These are phyloP conservation scores for Mitragyna speciosa DNA, from an alignment of 257 asterid genomes.

Conservation along the genomic window DNA sequence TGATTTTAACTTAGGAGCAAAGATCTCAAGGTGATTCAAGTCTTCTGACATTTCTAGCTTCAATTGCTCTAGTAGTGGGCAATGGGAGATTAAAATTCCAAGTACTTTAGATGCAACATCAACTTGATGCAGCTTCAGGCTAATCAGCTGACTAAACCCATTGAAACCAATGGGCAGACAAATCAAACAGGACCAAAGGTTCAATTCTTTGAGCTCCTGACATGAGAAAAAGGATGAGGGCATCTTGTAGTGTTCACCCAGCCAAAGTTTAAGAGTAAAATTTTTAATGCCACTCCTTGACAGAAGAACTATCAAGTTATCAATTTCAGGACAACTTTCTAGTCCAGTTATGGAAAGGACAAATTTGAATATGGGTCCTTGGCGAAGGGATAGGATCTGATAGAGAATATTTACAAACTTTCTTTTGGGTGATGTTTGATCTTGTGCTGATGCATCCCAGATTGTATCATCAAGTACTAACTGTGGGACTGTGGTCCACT, in stretches of 20 bases:
- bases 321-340: constrained; percentile 13
- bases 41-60: not conserved
- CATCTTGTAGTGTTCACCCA: constrained; percentile 4
- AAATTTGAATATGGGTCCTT: constrained; percentile 23
- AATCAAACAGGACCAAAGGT: constrained; percentile 9
- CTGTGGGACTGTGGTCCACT: constrained; percentile 13
- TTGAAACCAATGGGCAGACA: constrained; percentile 6
- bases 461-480: constrained; percentile 1
- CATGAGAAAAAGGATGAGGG: constrained; percentile 21
- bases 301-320: constrained; percentile 11
- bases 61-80: constrained; percentile 19
- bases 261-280: not conserved
- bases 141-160: constrained; percentile 15
- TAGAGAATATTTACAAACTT: too few species aligned
- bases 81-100: constrained; percentile 10
- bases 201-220: not conserved
- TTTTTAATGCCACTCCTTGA: constrained; percentile 19
- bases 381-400: constrained; percentile 22
- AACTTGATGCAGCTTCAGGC: constrained; percentile 7
- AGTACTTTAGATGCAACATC: not conserved
- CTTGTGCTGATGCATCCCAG: too few species aligned
- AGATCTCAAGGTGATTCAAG: constrained; percentile 1
- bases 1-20: constrained; percentile 18
- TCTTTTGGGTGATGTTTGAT: too few species aligned
- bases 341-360: constrained; percentile 18